Evolutionary conservation across 495 filamentous ascomycete genomes (phyloP).

Genomic region (Neurospora sp.): DNA sequence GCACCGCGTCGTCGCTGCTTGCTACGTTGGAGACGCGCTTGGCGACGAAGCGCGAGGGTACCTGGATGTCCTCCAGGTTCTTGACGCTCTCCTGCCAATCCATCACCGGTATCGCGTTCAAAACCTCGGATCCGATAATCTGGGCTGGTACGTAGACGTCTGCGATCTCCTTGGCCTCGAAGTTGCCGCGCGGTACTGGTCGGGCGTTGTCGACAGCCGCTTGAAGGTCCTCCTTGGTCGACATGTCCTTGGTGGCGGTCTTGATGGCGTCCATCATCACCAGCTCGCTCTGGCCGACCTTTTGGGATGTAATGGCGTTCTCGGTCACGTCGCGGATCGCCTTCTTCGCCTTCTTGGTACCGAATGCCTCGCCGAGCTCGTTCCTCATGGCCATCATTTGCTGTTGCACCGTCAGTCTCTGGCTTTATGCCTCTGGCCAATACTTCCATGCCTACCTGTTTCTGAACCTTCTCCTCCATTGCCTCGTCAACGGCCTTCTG

Average conservation of each 20-base stretch:
- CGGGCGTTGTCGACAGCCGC: constrained; percentile 58
- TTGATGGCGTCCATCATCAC: constrained; percentile 56
- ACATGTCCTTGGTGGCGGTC: constrained; percentile 45
- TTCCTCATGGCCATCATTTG: constrained; percentile 47
- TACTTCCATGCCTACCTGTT: constrained; percentile 22
- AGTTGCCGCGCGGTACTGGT: constrained; percentile 69
- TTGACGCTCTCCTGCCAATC: constrained; percentile 66
- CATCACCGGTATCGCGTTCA: constrained; percentile 53
- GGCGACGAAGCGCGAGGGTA: constrained; percentile 59
- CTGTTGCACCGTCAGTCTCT: neutral
- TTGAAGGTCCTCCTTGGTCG: constrained; percentile 53
- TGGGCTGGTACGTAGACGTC: constrained; percentile 71
- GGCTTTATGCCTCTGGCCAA: neutral
- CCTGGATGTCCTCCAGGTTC: constrained; percentile 41
- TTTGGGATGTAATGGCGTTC: constrained; percentile 56
- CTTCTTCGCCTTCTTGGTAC: constrained; percentile 89
- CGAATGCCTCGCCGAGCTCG: constrained; percentile 79
- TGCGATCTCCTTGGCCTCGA: constrained; percentile 56
- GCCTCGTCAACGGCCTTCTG: constrained; percentile 33
- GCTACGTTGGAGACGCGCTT: constrained; percentile 48
- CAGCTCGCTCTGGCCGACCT: constrained; percentile 45
- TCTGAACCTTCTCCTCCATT: constrained; percentile 26
- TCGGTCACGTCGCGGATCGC: constrained; percentile 64
- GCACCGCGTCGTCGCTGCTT: constrained; percentile 43
- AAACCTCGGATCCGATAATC: constrained; percentile 53